These are phyloP conservation scores for Solanum arcanum DNA, from an alignment of 257 asterid species.

Conservation along the genomic window DNA sequence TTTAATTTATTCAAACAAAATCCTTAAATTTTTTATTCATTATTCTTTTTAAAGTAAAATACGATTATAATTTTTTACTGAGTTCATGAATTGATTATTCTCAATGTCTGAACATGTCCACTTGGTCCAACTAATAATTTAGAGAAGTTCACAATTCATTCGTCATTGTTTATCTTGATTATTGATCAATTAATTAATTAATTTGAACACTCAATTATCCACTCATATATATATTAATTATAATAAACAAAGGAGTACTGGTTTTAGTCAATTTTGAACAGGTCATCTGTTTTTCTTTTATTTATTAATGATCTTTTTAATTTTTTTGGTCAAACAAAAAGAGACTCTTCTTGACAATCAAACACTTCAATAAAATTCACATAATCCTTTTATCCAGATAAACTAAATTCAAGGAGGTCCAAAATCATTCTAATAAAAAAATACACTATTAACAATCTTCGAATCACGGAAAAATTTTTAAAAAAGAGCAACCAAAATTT, in stretches of 20 bases:
- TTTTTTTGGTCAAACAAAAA: neutral
- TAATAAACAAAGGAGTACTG: neutral
- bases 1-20: neutral
- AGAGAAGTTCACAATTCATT: neutral
- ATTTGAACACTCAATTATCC: neutral
- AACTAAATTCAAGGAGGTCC: neutral
- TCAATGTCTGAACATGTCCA: neutral
- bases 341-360: neutral
- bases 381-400: neutral
- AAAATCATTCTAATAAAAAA: neutral
- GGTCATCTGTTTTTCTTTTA: neutral
- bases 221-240: neutral
- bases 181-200: neutral
- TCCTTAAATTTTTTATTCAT: neutral
- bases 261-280: neutral
- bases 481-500: too few species aligned
- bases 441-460: accelerated
- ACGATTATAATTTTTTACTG: neutral
- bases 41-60: neutral
- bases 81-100: neutral
- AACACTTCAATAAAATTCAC: too few species aligned
- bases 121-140: neutral
- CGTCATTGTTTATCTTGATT: neutral
- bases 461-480: too few species aligned
- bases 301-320: neutral